Conservation (phyloP, 164 flowering plant genomes). For the Macadamia integrifolia region DNA sequence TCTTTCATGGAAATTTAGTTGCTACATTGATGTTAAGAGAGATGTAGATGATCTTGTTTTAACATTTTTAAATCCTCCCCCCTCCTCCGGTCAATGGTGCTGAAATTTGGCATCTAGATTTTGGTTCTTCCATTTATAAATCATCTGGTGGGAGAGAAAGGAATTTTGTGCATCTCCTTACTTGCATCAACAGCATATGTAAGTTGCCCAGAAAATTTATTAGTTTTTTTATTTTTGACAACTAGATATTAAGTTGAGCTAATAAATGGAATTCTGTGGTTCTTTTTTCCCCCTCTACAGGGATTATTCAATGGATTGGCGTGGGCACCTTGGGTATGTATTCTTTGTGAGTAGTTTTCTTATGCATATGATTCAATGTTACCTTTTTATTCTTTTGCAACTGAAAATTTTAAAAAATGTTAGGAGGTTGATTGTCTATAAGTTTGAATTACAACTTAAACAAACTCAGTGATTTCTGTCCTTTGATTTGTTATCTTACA, state of each 20-base stretch:
- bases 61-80: too few relatives aligned
- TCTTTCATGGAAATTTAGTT: too few relatives aligned
- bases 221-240: not conserved
- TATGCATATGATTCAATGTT: not conserved
- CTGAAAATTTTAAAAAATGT: not conserved
- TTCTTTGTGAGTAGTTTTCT: not conserved
- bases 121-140: conserved; percentile 72
- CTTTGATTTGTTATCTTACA: not conserved
- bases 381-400: not conserved
- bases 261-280: not conserved
- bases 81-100: too few relatives aligned
- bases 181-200: conserved; percentile 73
- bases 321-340: conserved; percentile 90
- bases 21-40: too few relatives aligned
- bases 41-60: too few relatives aligned
- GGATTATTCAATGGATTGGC: conserved; percentile 78
- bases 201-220: conserved; percentile 22
- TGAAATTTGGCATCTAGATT: conserved; percentile 30
- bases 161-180: conserved; percentile 50
- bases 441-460: too few relatives aligned
- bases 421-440: not conserved
- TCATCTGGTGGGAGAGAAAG: conserved; percentile 70
- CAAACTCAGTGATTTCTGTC: not conserved
- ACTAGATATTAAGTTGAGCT: not conserved
- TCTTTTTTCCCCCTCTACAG: conserved; percentile 30